A percentile compares a stretch with the other conserved stretches of the same genome.
These are phyloP conservation scores for Oryza punctata DNA, from an alignment of 176 grass and related monocot genomes.

Conservation along the genomic window DNA sequence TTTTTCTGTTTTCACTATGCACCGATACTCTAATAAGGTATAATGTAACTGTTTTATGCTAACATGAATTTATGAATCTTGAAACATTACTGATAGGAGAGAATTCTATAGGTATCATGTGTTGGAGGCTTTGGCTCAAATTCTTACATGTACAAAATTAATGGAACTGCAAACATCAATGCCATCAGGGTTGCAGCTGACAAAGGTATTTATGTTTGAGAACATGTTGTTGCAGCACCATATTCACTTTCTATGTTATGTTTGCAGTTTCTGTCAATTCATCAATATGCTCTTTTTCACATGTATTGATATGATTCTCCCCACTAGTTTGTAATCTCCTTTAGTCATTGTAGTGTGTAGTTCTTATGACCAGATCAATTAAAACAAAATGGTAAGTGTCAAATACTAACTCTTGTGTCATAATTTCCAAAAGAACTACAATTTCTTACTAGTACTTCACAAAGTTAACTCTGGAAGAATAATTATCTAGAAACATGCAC, in stretches of 20 bases:
- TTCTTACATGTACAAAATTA: constrained; percentile 92
- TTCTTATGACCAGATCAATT: not conserved
- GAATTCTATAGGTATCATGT: constrained; percentile 79
- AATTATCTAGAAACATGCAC: not conserved
- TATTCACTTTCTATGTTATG: constrained; percentile 5
- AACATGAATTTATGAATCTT: not conserved
- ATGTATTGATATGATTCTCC: not conserved
- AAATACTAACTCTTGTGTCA: not conserved
- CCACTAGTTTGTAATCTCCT: not conserved
- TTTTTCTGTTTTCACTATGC: not conserved
- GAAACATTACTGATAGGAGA: constrained; percentile 12
- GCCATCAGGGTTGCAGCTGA: constrained; percentile 87
- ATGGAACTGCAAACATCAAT: constrained; percentile 95
- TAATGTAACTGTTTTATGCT: not conserved
- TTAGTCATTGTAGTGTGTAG: not conserved
- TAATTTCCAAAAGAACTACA: not conserved
- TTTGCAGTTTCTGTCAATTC: constrained; percentile 17
- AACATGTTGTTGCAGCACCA: not conserved
- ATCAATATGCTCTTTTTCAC: not conserved
- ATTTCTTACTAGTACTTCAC: too few species aligned
- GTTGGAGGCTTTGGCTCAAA: constrained; percentile 95
- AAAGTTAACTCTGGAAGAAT: too few species aligned
- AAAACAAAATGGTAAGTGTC: not conserved
- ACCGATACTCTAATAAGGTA: not conserved
- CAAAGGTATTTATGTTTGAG: constrained; percentile 52